Conservation (phyloP, 2,329 filamentous ascomycete genomes). For the Ophiostoma angusticollis region DNA sequence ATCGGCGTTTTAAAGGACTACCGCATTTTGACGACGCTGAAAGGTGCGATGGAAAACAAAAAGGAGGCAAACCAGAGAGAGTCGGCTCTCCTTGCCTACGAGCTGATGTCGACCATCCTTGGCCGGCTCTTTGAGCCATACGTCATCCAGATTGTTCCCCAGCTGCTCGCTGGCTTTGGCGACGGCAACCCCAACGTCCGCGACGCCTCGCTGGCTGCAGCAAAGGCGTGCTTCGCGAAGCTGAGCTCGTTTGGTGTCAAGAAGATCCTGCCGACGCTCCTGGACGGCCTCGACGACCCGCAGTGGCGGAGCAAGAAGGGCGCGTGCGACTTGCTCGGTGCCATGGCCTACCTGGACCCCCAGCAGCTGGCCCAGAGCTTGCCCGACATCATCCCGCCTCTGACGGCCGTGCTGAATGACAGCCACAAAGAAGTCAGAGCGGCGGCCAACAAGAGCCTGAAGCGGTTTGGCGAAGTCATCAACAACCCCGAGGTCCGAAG, state of each 20-base stretch:
- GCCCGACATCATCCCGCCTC: constrained; percentile 90
- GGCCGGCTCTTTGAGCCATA: constrained; percentile 91
- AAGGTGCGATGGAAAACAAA: constrained; percentile 81
- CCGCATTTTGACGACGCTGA: constrained; percentile 71
- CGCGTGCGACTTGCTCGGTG: constrained; percentile 88
- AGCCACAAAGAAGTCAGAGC: constrained; percentile 93
- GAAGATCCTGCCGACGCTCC: constrained; percentile 77
- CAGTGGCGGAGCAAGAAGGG: constrained; percentile 99
- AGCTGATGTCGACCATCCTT: constrained; percentile 75
- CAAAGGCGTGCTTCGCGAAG: constrained; percentile 86
- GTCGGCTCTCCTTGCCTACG: constrained; percentile 78
- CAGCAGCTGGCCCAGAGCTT: constrained; percentile 85
- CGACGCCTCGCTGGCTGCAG: constrained; percentile 81
- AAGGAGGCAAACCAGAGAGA: constrained; percentile 83
- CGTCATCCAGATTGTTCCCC: constrained; percentile 86
- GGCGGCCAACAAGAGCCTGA: constrained; percentile 88
- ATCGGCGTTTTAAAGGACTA: constrained; percentile 71
- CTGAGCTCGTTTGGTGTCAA: constrained; percentile 95
- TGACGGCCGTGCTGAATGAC: constrained; percentile 89
- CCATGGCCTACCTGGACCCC: constrained; percentile 96
- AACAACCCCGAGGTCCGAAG: constrained; percentile 94
- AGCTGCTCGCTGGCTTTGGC: constrained; percentile 78
- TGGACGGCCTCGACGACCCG: constrained; percentile 83
- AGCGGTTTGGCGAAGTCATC: constrained; percentile 97
- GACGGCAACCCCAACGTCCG: constrained; percentile 81